phyloP scores from a whole-genome alignment of 805 yeast genomes.

The Starmerella bombicola region DNA sequence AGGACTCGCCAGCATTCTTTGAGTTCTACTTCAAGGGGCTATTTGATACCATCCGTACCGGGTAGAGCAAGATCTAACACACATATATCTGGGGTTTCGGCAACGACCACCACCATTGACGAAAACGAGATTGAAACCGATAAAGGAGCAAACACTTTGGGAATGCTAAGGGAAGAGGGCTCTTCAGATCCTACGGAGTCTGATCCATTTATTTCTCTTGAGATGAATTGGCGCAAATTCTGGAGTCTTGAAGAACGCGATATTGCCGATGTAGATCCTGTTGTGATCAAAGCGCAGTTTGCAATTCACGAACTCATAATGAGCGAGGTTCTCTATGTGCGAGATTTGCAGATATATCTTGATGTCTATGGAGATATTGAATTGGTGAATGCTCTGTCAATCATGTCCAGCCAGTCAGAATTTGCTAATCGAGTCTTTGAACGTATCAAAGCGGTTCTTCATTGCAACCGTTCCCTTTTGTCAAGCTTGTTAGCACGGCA shows the following conservation, averaged over 20 bases:
- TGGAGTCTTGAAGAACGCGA: constrained; percentile 20
- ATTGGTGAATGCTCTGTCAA: constrained; percentile 22
- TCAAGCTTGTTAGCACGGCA: constrained; percentile 48
- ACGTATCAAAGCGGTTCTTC: constrained; percentile 44
- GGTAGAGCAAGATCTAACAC: not conserved
- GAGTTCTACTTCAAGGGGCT: not conserved
- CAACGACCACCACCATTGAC: not conserved
- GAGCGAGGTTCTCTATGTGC: constrained; percentile 57
- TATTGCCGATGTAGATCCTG: constrained; percentile 18
- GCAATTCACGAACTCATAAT: constrained; percentile 62
- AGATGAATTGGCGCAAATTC: constrained; percentile 24
- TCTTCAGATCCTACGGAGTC: not conserved
- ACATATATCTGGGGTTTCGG: not conserved
- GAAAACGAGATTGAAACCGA: not conserved
- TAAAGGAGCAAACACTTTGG: not conserved
- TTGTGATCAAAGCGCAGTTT: constrained; percentile 48
- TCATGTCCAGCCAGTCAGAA: constrained; percentile 40
- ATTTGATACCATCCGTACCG: not conserved
- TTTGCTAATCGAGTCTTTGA: constrained; percentile 49
- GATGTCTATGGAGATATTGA: constrained; percentile 39
- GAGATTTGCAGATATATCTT: constrained; percentile 52
- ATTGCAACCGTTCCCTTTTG: constrained; percentile 43
- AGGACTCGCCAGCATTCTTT: not conserved
- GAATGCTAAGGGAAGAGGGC: not conserved
- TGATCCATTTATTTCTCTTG: constrained; percentile 9